Base-by-base conservation (phyloP, 345 rosid genomes). In the Draba incana region DNA sequence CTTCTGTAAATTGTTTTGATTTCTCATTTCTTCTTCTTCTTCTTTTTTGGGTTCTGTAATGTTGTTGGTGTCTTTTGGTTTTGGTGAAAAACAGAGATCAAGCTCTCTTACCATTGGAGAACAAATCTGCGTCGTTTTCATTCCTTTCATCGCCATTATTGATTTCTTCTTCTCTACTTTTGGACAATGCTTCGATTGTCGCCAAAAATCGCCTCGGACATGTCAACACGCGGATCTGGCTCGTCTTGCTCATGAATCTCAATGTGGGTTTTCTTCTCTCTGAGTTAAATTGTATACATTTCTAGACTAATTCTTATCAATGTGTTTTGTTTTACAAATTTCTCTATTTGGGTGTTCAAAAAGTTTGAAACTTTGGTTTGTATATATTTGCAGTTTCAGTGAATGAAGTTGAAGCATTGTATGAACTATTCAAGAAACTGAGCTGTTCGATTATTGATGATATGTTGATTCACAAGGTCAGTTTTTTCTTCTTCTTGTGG, bases 391-490 rank as follows among this genome's bases (percentile, higher is more conserved):
- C 83, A 86, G 92, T 90, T 72, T 72, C 87, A 20, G 81, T 86
- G 15, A 86, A 85, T 53, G 95, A 90, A 64, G 74, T 90, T 77
- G 92, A 88, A 79, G 92, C 95, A 2, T 70, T 90, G 75, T 72
- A 71, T 51, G 95, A 84, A 81, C 79, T 90, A 20, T 90, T 79
- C 74, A 84, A 85, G 89, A 85, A 80, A 74, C 38, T 88, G 60
- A 86, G 95, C 50, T 75, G 79, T 73, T 88, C 89, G 0, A 81
- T 90, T 42, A 72, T 86, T 41, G 81, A 84, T 41, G 96, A 87
- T 27, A 88, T 89, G n/a, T 74, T 85, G 59, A 85, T 89, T 62
- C 93, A 89, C 77, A 90, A 90, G 90, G 97, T 90, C 64, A 24
- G 46, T 15, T 48, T 46, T 50, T 59, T 30, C 8, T 1, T n/a